A percentile compares a stretch with the other conserved stretches of the same genome.
Conservation (phyloP, 176 grass and related monocot genomes). For the Melocanna baccifera region DNA sequence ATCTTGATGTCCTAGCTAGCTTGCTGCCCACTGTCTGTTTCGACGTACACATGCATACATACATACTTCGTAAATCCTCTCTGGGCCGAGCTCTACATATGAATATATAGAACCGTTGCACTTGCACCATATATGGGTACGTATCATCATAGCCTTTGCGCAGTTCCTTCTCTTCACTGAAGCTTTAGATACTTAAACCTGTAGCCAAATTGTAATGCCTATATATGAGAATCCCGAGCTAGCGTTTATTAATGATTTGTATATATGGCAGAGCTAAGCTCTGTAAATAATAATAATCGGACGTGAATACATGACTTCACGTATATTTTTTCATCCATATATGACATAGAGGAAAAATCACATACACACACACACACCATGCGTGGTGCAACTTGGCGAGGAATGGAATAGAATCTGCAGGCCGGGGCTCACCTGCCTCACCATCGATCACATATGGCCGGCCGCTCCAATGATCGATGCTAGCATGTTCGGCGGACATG, state of each 20-base stretch:
- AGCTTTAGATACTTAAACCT: conserved; percentile 14
- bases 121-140: background rate
- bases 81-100: too few relatives aligned
- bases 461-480: too few relatives aligned
- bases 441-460: background rate
- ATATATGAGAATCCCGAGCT: background rate
- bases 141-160: background rate
- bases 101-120: too few relatives aligned
- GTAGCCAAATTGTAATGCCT: background rate
- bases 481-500: too few relatives aligned
- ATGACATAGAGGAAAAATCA: too few relatives aligned
- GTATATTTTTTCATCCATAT: too few relatives aligned
- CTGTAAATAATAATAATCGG: too few relatives aligned
- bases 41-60: background rate
- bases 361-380: too few relatives aligned
- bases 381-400: background rate
- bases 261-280: too few relatives aligned
- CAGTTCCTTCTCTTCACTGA: background rate
- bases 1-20: background rate
- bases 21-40: background rate
- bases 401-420: conserved; percentile 11
- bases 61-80: too few relatives aligned
- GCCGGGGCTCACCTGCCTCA: background rate
- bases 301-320: too few relatives aligned
- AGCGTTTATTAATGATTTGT: too few relatives aligned